Evolutionary conservation across 2,329 filamentous ascomycete species (phyloP).

Genomic region (Aspergillus sclerotialis): DNA sequence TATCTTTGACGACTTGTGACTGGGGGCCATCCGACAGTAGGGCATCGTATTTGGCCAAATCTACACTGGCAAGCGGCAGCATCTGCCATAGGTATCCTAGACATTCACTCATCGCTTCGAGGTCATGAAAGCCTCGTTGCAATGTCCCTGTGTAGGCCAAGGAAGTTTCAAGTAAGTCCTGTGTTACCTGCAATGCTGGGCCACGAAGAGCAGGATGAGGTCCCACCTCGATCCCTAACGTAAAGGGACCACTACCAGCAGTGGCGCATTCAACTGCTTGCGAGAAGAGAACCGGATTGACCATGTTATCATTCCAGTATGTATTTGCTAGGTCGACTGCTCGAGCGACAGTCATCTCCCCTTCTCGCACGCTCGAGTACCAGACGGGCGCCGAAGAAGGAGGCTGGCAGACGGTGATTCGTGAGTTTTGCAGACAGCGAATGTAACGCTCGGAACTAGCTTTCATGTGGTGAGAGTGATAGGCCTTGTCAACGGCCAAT

Average conservation of each 20-base stretch:
- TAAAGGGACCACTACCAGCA: conserved; percentile 23
- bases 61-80: no score
- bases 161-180: conserved; percentile 2
- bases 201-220: conserved; percentile 21
- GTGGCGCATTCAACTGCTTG: conserved; percentile 12
- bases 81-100: no score
- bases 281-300: conserved; percentile 28
- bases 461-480: conserved; percentile 37
- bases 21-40: no score
- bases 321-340: background rate
- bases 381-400: background rate
- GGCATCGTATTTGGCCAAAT: no score
- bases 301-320: conserved; percentile 36
- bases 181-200: conserved; percentile 10
- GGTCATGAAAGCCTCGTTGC: background rate
- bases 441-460: conserved; percentile 16
- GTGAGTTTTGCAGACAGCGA: background rate
- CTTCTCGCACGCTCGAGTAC: conserved; percentile 12
- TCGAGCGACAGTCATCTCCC: conserved; percentile 20
- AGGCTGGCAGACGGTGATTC: background rate
- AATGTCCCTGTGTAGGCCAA: conserved; percentile 1
- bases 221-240: conserved; percentile 19
- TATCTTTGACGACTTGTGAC: no score
- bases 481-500: conserved; percentile 31
- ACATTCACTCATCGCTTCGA: no score